Evolutionary conservation across 2,329 filamentous ascomycete genomes (phyloP), one percentile per base, ranked within the genome.

Genomic region (Fusarium begoniae): DNA sequence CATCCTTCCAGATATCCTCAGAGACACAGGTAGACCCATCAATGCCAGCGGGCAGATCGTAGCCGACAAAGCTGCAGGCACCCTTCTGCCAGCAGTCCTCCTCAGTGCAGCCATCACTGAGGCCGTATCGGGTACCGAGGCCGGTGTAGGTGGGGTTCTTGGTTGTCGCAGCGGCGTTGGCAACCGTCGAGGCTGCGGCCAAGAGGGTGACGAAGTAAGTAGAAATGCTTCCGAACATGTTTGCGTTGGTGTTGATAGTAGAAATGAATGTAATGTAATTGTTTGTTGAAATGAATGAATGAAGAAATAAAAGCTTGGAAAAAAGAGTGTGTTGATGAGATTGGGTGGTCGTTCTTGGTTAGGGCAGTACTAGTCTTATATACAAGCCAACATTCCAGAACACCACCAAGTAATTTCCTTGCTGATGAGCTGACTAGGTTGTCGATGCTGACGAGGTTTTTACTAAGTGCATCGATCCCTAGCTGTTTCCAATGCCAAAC

Each of bases 11-110:
- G 35, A 68, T 68, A 9, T 68, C 63, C 18, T 68, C 65, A 24
- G 63, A 68, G 26, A 68, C 45, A 38, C 65, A 68, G 4, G 63
- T 68, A 17, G 35, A 22, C 22, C 65, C 65, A 15, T 68, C 63
- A 14, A 68, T 68, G 7, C 65, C 65, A 28, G 38, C 10, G 20
- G 65, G 65, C 35, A 68, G 47, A 5, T 68, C 32, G 8, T 68
- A 68, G 26, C 26, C 65, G 22, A 68, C 65, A 28, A 68, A 68
- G 28, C 65, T 68, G 40, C 65, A 68, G 3, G 65, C 65, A 41
- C 65, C 65, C 24, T 62, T 47, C 47, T 68, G 63, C 65, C 65
- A 68, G 54, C 65, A 68, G 1, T 68, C 3, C 18, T 68, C 65
- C 45, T 68, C 65, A 24, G 40, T 61, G 35, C 65, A 68, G 35